A percentile compares a stretch with the other conserved stretches of the same genome.
Conservation (phyloP, 2,329 filamentous ascomycete species). For the Penicillium sp. region DNA sequence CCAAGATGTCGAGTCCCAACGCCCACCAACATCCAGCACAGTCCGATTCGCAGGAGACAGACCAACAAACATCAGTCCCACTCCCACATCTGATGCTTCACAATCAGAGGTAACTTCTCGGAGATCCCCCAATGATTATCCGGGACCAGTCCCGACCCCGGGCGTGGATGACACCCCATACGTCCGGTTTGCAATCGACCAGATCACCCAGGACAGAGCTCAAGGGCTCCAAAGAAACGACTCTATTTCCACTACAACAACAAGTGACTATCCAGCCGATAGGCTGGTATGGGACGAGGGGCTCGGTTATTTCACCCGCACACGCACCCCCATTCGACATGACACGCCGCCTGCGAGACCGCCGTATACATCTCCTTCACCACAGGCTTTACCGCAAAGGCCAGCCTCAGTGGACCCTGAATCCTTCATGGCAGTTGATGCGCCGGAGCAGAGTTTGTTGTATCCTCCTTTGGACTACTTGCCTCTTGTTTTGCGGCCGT, state of each 20-base stretch:
- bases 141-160: slow-evolving; percentile 59
- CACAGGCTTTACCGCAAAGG: slow-evolving; percentile 34
- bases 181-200: slow-evolving; percentile 85
- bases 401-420: slow-evolving; percentile 35
- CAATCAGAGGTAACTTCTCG: slow-evolving; percentile 25
- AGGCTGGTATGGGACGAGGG: slow-evolving; percentile 50
- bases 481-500: slow-evolving; percentile 67
- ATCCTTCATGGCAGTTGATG: slow-evolving; percentile 50
- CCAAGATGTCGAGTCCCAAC: slow-evolving; percentile 11
- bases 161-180: slow-evolving; percentile 82
- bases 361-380: slow-evolving; percentile 31
- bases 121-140: slow-evolving; percentile 29
- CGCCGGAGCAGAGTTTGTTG: slow-evolving; percentile 43
- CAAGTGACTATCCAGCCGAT: slow-evolving; percentile 50
- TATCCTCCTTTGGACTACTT: slow-evolving; percentile 63
- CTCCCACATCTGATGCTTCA: slow-evolving; percentile 19
- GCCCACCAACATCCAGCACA: slow-evolving; percentile 24
- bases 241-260: slow-evolving; percentile 34
- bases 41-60: slow-evolving; percentile 29
- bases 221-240: slow-evolving; percentile 54
- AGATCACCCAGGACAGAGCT: slow-evolving; percentile 71
- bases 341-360: slow-evolving; percentile 33
- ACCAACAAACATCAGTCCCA: slow-evolving; percentile 21
- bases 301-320: slow-evolving; percentile 43
- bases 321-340: slow-evolving; percentile 28